Evolutionary conservation across 164 flowering plant species (phyloP).

Genomic region (Aristolochia contorta): DNA sequence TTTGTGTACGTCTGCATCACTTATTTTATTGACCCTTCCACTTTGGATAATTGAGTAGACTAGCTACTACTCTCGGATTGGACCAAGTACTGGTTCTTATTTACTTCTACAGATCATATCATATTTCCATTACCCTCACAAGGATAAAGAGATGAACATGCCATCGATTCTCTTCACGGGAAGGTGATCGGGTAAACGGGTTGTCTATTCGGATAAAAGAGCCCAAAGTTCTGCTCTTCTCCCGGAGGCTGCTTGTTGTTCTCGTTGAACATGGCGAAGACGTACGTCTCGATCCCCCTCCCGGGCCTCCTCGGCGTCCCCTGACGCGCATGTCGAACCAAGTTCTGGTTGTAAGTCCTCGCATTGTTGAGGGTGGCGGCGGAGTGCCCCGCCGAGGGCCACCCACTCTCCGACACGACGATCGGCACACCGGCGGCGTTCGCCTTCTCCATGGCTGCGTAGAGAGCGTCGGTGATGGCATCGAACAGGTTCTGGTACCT

Average conservation of each 20-base stretch:
- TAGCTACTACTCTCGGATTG: no score
- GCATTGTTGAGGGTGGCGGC: conserved; percentile 7
- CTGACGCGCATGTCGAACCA: conserved; percentile 5
- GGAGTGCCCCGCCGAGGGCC: conserved; percentile 8
- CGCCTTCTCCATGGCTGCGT: conserved; percentile 8
- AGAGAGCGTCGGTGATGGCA: not conserved
- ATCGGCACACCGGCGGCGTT: conserved; percentile 2
- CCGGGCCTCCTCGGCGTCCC: conserved; percentile 11
- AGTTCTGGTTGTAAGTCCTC: conserved; percentile 9
- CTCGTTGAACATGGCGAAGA: conserved; percentile 2
- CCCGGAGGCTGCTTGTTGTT: conserved; percentile 5
- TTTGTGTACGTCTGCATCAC: no score
- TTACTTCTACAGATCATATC: no score
- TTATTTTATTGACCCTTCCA: no score
- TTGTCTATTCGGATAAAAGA: conserved; percentile 9
- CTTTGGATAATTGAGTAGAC: no score
- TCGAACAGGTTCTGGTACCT: not conserved
- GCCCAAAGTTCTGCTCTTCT: conserved; percentile 11
- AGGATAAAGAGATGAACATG: no score
- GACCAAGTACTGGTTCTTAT: no score
- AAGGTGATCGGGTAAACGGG: conserved; percentile 8
- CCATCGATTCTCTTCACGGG: not conserved
- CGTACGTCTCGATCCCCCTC: conserved; percentile 8
- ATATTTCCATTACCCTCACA: no score
- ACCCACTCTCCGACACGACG: conserved; percentile 12